Evolutionary conservation across 106 monocot genomes (phyloP), one percentile per base, ranked within the genome.

Genomic region (Dendrobium officinale): DNA sequence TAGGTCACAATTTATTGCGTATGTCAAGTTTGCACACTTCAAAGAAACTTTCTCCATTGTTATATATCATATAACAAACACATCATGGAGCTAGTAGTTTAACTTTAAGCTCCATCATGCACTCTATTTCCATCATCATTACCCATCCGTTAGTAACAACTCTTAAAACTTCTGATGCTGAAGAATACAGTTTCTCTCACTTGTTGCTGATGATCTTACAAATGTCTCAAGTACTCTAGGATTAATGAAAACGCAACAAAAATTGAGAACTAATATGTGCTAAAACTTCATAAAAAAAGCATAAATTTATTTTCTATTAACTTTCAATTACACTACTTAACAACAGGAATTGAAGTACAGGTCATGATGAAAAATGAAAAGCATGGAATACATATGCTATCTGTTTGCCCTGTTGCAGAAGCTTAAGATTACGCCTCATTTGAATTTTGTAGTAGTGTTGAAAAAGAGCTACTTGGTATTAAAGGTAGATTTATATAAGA

Each of bases 391-490:
- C 9, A 49, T 22, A 49, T 26, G 19, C 45, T 13, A 19, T 45
- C 22, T 48, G 7, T 49, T 49, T 49, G 0, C 48, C 9, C 26
- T 15, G 47, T 11, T 47, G 75, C 76, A 76, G 42, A 49, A 49
- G 48, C 49, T 37, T 49, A 19, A 49, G 17, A 26, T 6, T 29
- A 26, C 11, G 37, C 40, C 73, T 73, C 33, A 40, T 17, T 73
- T 42, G 44, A 75, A 45, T 56, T 15, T 19, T 17, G 44, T 19
- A 49, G 43, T 17, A 42, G 43, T 74, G 74, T 17, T 18, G 20
- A 74, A 85, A 82, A 40, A 85, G 19, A 80, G 77, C 54, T 84
- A 56, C 55, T 33, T 73, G 18, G n/a, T n/a, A 76, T 27, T 43
- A 59, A 67, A 81, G 27, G 55, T 75, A 61, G 68, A 77, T 56